These are phyloP conservation scores for Stephania japonica DNA, from an alignment of 164 flowering plant genomes.

Conservation along the genomic window DNA sequence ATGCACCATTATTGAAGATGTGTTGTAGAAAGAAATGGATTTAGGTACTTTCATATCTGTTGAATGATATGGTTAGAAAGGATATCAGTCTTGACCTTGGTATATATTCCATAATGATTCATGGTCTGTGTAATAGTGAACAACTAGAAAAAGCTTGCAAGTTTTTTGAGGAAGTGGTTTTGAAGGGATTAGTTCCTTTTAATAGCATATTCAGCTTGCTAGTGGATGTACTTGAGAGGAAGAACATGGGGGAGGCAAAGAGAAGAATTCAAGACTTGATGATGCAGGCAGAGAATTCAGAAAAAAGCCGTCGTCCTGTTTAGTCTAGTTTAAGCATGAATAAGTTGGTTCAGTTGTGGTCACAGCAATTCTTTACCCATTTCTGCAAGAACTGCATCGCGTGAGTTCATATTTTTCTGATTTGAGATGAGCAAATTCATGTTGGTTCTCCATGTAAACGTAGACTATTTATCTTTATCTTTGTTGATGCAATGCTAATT, in stretches of 20 bases:
- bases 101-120: conserved; percentile 44
- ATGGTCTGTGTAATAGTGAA: conserved; percentile 43
- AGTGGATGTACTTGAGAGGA: conserved; percentile 35
- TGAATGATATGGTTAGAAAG: conserved; percentile 50
- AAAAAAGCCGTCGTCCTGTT: conserved; percentile 7
- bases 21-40: conserved; percentile 51
- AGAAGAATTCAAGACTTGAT: conserved; percentile 37
- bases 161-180: conserved; percentile 52
- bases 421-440: neutral
- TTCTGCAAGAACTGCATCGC: conserved; percentile 2
- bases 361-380: neutral
- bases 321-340: neutral
- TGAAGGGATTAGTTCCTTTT: conserved; percentile 43
- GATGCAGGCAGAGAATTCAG: conserved; percentile 20
- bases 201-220: conserved; percentile 27
- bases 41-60: conserved; percentile 46
- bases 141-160: conserved; percentile 42
- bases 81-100: conserved; percentile 45
- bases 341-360: neutral
- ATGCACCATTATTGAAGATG: conserved; percentile 53
- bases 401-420: neutral
- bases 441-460: neutral
- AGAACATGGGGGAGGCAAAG: conserved; percentile 34
- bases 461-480: neutral
- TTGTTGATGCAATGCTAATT: neutral